Evolutionary conservation across 352 stramenopile genomes (phyloP), one percentile per base, ranked within the genome.

Genomic region (Pythium brachiatum): DNA sequence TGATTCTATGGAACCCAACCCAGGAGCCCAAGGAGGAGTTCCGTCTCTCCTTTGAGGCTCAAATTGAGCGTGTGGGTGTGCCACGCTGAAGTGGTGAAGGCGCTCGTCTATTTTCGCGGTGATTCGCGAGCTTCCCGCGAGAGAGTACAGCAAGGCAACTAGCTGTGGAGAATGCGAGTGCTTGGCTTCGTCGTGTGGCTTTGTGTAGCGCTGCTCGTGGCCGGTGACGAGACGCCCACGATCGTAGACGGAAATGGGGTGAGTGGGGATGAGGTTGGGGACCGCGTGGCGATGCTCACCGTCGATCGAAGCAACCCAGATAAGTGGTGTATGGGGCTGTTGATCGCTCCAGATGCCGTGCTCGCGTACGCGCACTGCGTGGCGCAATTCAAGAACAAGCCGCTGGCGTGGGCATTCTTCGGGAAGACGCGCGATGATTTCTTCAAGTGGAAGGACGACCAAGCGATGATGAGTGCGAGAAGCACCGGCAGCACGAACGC

Each of bases 351-450:
- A 0, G 47, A 71, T 53, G 67, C 68, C 43, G 53, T 78, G 43
- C 57, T 78, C 39, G 70, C 70, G 44, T 68, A 75, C 50, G 70
- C 70, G 18, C 60, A 70, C 27, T 78, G 70, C 20, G 53, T 72
- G 25, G 27, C 16, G 11, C 11, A 51, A 27, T 25, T 23, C n/a
- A 21, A 53, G 20, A 32, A 27, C 9, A 54, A 8, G 26, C 27
- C 48, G 9, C 27, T 75, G 11, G 9, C 56, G 39, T 75, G 63
- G 67, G 70, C 68, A 34, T 78, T 69, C 58, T 78, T 78, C 21
- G 70, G 70, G 0, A 47, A 48, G 25, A 32, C 63, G 6, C 18
- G 11, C 12, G 54, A 56, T 18, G 38, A n/a, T 6, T 64, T 72
- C 26, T 32, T 27, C 34, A 52, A 57, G 12, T 51, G n/a, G 23